Evolutionary conservation across 208 protist genomes (phyloP), one percentile per base, ranked within the genome.

Genomic region (Leishmania arabica): DNA sequence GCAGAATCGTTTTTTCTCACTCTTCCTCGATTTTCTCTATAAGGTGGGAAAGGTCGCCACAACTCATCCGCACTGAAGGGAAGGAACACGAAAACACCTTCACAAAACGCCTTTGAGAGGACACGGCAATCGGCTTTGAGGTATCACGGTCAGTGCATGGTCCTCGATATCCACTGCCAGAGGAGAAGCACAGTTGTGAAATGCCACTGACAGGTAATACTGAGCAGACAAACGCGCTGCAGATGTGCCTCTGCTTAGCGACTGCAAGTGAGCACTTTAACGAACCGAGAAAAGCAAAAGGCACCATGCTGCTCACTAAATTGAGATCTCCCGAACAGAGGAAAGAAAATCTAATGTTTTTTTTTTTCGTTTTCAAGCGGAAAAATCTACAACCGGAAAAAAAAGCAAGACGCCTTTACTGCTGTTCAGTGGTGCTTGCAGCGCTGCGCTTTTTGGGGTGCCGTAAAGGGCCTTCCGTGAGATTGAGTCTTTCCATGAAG

Each of bases 381-480:
- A 76, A 79, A 49, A 70, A 70, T 42, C 37, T 76, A 79, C 68
- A 77, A 66, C 2, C 27, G 53, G 54, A 76, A 75, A 45, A 60
- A 60, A 42, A n/a, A 27, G 0, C 21, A 9, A 62, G 19, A 73
- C 45, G 27, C 45, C 7, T 51, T 77, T 40, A 79, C 21, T 79
- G 64, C 17, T 19, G 64, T 27, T 84, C 76, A 37, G 54, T 64
- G 9, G 75, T 54, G 40, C 77, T 91, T 56, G 76, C 49, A 69
- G 69, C 37, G 27, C 51, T 78, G 11, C 91, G 79, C 79, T 97
- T 97, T 71, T 92, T 95, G 1, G 93, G 93, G 82, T 95, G 92
- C 17, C 93, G 90, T 42, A 97, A 81, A 68, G 91, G 93, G 6
- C 93, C 93, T 82, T 97, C 93, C 0, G 87, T 89, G 7, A 95